Evolutionary conservation across 345 rosid species (phyloP).

Genomic region (Hirschfeldia incana): DNA sequence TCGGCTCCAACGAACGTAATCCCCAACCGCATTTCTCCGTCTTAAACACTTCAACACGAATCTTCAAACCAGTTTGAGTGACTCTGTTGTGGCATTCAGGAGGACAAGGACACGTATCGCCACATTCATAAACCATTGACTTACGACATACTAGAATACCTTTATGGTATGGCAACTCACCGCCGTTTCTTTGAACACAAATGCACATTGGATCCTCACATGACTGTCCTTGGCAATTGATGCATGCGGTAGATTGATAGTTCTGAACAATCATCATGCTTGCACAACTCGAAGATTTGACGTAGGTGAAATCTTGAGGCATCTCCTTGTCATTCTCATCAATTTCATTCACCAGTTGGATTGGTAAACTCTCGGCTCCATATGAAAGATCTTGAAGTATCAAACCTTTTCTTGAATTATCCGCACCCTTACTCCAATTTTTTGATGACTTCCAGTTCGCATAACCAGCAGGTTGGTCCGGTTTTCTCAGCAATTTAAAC

Average conservation of each 20-base stretch:
- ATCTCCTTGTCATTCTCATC: constrained; percentile 52
- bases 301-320: constrained; percentile 57
- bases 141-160: constrained; percentile 32
- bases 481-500: constrained; percentile 51
- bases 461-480: constrained; percentile 54
- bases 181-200: constrained; percentile 43
- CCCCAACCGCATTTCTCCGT: constrained; percentile 51
- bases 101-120: constrained; percentile 44
- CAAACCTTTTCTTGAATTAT: constrained; percentile 40
- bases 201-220: constrained; percentile 30
- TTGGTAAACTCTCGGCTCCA: constrained; percentile 54
- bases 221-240: background rate
- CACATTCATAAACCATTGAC: constrained; percentile 48
- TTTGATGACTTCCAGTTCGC: constrained; percentile 52
- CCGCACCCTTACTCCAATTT: background rate
- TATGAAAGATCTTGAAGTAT: constrained; percentile 57
- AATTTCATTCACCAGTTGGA: constrained; percentile 67
- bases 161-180: constrained; percentile 27
- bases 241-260: background rate
- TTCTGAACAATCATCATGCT: background rate
- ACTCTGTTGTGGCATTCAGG: constrained; percentile 41
- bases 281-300: background rate
- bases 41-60: constrained; percentile 51
- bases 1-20: constrained; percentile 44
- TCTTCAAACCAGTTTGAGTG: constrained; percentile 42